phyloP scores from a whole-genome alignment of 2,329 filamentous ascomycete genomes.

The Amphichorda felina region DNA sequence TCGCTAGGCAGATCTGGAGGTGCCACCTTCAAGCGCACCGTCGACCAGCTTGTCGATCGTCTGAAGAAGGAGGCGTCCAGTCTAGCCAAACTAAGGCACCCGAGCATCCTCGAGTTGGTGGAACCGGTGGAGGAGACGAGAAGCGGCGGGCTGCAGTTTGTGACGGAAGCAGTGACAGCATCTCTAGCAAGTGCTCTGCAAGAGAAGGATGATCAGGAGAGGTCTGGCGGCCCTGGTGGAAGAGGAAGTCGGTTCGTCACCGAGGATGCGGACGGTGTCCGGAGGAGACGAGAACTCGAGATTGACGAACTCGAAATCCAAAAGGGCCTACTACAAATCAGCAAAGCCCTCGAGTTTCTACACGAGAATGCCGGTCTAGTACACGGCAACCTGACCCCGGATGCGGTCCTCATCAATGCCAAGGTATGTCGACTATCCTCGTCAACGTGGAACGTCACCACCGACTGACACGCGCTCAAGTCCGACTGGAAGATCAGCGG shows the following conservation, averaged over 20 bases:
- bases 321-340: conserved; percentile 86
- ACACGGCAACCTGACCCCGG: conserved; percentile 88
- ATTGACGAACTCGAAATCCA: conserved; percentile 97
- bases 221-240: conserved; percentile 53
- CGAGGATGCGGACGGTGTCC: conserved; percentile 64
- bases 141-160: conserved; percentile 86
- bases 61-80: conserved; percentile 86
- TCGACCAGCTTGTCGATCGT: conserved; percentile 84
- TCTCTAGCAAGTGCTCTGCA: conserved; percentile 73
- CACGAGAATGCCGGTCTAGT: conserved; percentile 92
- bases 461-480: conserved; percentile 22
- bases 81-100: conserved; percentile 78
- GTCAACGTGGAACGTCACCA: not conserved
- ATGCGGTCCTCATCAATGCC: conserved; percentile 85
- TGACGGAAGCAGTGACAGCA: conserved; percentile 81
- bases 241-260: conserved; percentile 69
- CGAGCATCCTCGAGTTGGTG: conserved; percentile 81
- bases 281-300: conserved; percentile 69
- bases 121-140: conserved; percentile 94
- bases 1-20: conserved; percentile 16
- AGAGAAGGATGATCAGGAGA: conserved; percentile 84
- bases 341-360: conserved; percentile 87
- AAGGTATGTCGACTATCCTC: conserved; percentile 47
- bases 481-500: conserved; percentile 98
- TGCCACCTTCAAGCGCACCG: conserved; percentile 52